phyloP scores from a whole-genome alignment of 2,329 filamentous ascomycete species.

The Tolypocladium tropicale region DNA sequence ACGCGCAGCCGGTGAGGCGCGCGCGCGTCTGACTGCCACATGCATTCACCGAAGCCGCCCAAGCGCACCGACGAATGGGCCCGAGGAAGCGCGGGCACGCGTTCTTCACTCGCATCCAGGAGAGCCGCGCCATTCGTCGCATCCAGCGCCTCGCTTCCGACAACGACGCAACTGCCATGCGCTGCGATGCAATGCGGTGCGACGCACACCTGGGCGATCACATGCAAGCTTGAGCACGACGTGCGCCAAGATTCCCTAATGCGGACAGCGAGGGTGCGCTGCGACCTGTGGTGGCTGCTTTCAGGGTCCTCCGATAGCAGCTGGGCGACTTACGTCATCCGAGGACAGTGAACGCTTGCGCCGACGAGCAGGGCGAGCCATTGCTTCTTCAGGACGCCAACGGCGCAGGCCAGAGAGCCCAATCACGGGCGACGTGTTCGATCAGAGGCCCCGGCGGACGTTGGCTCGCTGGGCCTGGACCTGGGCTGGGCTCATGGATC shows the following conservation, averaged over 20 bases:
- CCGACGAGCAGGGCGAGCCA: not conserved
- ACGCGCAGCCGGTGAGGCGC: not conserved
- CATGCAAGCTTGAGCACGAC: not conserved
- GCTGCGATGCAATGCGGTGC: not conserved
- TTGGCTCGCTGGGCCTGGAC: not conserved
- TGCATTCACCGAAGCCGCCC: not conserved
- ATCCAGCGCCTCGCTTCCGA: not conserved
- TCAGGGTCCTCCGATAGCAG: not conserved
- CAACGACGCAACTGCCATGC: not conserved
- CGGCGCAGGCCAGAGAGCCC: not conserved
- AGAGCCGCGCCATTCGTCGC: not conserved
- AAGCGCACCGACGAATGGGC: not conserved
- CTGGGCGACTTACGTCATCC: not conserved
- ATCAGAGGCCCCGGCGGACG: too few relatives aligned
- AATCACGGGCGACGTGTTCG: not conserved
- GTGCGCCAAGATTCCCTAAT: not conserved
- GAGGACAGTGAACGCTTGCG: not conserved
- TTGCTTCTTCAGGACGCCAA: not conserved
- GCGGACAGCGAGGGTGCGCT: not conserved
- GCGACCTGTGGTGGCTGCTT: not conserved
- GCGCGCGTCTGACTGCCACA: not conserved
- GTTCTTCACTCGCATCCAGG: not conserved
- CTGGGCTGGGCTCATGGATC: not conserved
- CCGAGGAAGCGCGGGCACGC: not conserved
- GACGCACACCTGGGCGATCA: not conserved